Evolutionary conservation across 2,329 filamentous ascomycete genomes (phyloP), one percentile per base, ranked within the genome.

Genomic region (Botrytis cinerea): DNA sequence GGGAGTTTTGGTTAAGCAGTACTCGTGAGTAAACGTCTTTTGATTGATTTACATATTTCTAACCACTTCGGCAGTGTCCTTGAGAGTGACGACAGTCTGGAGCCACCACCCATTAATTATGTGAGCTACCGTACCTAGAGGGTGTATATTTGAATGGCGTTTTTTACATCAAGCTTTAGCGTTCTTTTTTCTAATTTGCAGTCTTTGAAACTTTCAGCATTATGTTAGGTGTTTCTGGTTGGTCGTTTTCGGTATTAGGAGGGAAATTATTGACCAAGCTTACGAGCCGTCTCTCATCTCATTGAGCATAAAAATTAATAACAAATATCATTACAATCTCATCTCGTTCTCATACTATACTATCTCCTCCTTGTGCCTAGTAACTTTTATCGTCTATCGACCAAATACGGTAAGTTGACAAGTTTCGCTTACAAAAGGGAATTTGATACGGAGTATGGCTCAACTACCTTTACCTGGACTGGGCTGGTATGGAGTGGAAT

Each of bases 1-100:
- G 83, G 96, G 96, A 0, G 93, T 92, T 67, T 83, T 99, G 78
- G 91, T 95, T 70, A 97, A 97, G 82, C 93, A 97, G 81, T 97
- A 94, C 82, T 97, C 94, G 94, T 97, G 85, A 87, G 94, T 87
- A 20, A 45, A 38, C 43, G 48, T 32, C 9, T n/a, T 40, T 38
- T 54, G 32, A 25, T 73, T 71, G 43, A 57, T 40, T 43, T 51
- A 60, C 12, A 28, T 46, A 16, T 32, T 8, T 63, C 46, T 71
- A 57, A 63, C 43, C 28, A 59, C 67, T 35, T 61, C 32, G 18
- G 48, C 62, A 81, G 80, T 73, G 79, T 81, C 57, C 75, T 81
- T 5, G 78, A 81, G 72, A 77, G 79, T 8, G 79, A 81, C 62
- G 80, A 81, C 54, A 81, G 77, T 61, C 76, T 81, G 43, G 80